These are phyloP conservation scores for Fusarium longipes DNA, from an alignment of 2,329 filamentous ascomycete genomes.

Conservation along the genomic window DNA sequence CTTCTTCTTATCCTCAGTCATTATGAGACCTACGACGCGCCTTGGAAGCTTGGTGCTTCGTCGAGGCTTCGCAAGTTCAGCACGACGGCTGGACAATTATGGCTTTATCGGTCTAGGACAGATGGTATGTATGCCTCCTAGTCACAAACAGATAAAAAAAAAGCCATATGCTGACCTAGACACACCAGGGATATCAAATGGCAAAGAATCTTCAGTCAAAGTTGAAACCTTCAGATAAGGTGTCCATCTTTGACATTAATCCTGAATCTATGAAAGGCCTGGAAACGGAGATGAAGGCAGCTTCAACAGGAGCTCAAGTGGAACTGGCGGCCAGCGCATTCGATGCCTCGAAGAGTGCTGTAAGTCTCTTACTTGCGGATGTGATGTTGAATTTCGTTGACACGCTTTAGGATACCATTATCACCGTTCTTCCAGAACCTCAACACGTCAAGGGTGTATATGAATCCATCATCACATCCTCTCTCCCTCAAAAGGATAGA, in stretches of 20 bases:
- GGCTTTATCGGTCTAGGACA: conserved; percentile 71
- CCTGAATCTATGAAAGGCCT: conserved; percentile 59
- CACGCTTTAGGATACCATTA: conserved; percentile 75
- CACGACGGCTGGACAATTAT: conserved; percentile 62
- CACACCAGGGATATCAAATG: conserved; percentile 68
- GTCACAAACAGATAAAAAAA: neutral
- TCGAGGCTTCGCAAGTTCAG: conserved; percentile 63
- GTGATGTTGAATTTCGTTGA: neutral
- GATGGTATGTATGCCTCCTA: conserved; percentile 59
- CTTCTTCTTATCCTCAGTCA: neutral
- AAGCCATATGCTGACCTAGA: neutral
- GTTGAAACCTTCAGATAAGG: conserved; percentile 61
- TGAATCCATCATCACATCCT: conserved; percentile 74
- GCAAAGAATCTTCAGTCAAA: conserved; percentile 70
- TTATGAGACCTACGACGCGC: conserved; percentile 41
- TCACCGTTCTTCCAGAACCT: conserved; percentile 91
- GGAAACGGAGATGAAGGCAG: conserved; percentile 59
- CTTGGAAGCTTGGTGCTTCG: conserved; percentile 51
- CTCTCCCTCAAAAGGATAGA: conserved; percentile 67
- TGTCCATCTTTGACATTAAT: conserved; percentile 69
- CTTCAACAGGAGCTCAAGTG: conserved; percentile 59
- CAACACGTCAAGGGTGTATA: conserved; percentile 88
- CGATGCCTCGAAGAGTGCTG: conserved; percentile 64
- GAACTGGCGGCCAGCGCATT: conserved; percentile 58
- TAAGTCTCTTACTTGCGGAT: conserved; percentile 51